Base-by-base conservation (phyloP, 306 rosid genomes). In the Calophaca sinica region DNA sequence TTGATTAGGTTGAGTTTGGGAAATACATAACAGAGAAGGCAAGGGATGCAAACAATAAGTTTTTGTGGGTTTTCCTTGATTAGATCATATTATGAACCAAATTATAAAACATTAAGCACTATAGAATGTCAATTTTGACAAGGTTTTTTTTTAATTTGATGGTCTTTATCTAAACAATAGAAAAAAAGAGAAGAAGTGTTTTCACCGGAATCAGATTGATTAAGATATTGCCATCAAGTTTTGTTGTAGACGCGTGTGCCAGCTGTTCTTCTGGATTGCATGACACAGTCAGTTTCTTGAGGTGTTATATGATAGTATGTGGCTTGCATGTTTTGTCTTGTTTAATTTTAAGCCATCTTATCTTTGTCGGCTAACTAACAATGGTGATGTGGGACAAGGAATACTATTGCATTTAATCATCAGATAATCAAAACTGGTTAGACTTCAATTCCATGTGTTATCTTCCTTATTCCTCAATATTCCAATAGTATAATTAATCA, bases 221-320 rank as follows among this genome's bases (percentile, higher is more conserved):
- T 76, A 72, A 61, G 33, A 54, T 35, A 81, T 80, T 54, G 72
- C 73, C 71, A 75, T 80, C 48, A 38, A 8, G 55, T 57, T 72
- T 62, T 75, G 39, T 62, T 26, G 62, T 60, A 35, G 44, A 58
- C 41, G 46, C 57, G 54, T 71, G 80, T 55, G 62, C 73, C 81
- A 74, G 86, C 79, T 85, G 81, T 82, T 79, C 35, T 87, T 76
- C 54, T 66, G 53, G 82, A 45, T 72, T 72, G 62, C 77, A 79
- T 75, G 82, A 60, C 49, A 62, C 46, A 58, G 80, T 70, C 82
- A 68, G 42, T 26, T 59, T 76, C 79, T 66, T 71, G 44, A 57
- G 54, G 44, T 57, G 49, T 42, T 62, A 58, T 15, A 20, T 11
- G 31, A 78, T 51, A 14, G 14, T 77, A 29, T 67, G 75, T 61